Base-by-base conservation (phyloP, 2,329 filamentous ascomycete species). In the Aspergillus uvarum region DNA sequence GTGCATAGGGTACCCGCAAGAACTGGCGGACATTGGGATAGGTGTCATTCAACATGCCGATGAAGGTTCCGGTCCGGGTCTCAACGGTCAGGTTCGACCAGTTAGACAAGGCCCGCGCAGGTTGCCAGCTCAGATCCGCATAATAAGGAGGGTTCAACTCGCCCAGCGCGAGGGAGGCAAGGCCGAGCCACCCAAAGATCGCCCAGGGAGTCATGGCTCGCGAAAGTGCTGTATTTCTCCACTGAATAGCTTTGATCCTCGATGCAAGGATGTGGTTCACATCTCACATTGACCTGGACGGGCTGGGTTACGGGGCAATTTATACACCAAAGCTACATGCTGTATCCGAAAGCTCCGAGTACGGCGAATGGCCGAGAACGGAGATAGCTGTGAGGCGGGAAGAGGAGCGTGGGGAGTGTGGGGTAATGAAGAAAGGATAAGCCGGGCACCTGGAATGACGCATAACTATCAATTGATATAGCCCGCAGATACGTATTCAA, bases 1-100 rank as follows among this genome's bases (percentile, higher is more conserved):
- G 70, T 16, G 75, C 74, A 58, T 69, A 78, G 1, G 76, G 76
- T 6, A 78, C 70, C 21, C 71, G 69, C n/a, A 74, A 69, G 59
- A 75, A 77, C 58, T 77, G 70, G 7, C 73, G 73, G 22, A 77
- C 74, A 51, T 72, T 66, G 1, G 75, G 74, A 12, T 70, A 71
- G 11, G 68, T 71, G 31, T 68, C 63, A 47, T 76, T 71, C 10
- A 75, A 59, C 26, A 74, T 63, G 4, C 75, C 75, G 26, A 70
- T 69, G 21, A 74, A 68, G 7, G 62, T 66, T 26, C 67, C 68
- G 0, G 52, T 54, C 21, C 47, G 52, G 21, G 52, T 54, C 38
- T 54, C 52, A 16, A 54, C 52, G 24, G 62, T 67, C 49, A 67
- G 31, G 51, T 65, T 65, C 2, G 61, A 52, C 64, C 63, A 66